Base-by-base conservation (phyloP, 768 basidiomycete species). In the Dentipellis fragilis region DNA sequence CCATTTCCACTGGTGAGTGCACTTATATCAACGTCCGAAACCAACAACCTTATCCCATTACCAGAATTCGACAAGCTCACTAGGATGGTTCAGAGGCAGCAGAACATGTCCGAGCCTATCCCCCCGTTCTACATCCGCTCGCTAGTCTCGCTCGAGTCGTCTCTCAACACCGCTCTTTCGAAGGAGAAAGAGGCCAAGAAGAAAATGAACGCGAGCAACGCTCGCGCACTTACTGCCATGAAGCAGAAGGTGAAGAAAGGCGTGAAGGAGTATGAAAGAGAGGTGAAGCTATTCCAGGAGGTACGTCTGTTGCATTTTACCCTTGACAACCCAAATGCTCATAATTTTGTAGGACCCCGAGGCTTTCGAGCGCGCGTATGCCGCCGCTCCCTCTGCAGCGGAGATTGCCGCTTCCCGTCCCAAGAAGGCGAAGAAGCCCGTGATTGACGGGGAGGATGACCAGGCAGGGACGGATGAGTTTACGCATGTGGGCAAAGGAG, bases 171-270 rank as follows among this genome's bases (percentile, higher is more conserved):
- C 22, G 83, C 91, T 6, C 71, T 89, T 45, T 75, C 84, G 10
- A 89, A 89, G 68, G 93, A 96, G 70, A 95, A 94, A 69, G 85
- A 87, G 57, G 84, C 91, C 10, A 89, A 89, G 73, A 96, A 97
- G 73, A 97, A 96, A 73, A 91, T 94, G 86, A 95, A 93, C 62
- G 88, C 92, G 1, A 86, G 80, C 59, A 94, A 94, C 64, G 89
- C 93, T 40, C 93, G 90, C 65, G 92, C 93, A 2, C 78, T 98
- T 61, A 97, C 92, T 52, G 88, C 89, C n/a, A 88, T 97, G 85
- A 97, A 94, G 73, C 95, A 98, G 72, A 96, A 94, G 70, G 78
- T 97, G 54, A 94, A 89, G 74, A 98, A 94, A 74, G 79, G 87
- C 10, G 64, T 77, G 54, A 95, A 93, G 69, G 96, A 98, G 68